Evolutionary conservation across 2,329 filamentous ascomycete genomes (phyloP).

Genomic region (Colletotrichum chrysophilum): DNA sequence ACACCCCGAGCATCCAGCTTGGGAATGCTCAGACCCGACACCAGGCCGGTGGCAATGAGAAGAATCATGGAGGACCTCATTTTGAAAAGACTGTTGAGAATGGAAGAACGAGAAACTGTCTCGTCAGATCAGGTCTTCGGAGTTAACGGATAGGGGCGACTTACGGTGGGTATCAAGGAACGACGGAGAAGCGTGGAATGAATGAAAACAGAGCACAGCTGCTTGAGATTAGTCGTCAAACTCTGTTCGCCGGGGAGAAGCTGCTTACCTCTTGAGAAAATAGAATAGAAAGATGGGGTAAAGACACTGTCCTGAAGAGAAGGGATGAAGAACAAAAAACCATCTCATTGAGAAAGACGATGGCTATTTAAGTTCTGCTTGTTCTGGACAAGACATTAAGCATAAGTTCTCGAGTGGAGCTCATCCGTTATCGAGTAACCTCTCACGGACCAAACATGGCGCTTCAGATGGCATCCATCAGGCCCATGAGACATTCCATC

Average conservation of each 20-base stretch:
- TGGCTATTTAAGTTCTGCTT: conserved; percentile 7
- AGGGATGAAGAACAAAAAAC: conserved; percentile 9
- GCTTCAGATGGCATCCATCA: conserved; percentile 11
- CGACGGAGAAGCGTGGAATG: conserved; percentile 14
- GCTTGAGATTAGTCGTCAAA: not conserved
- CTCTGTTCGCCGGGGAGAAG: not conserved
- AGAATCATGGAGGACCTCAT: conserved; percentile 34
- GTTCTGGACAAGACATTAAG: not conserved
- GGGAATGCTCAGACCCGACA: conserved; percentile 31
- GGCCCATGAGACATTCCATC: conserved; percentile 7
- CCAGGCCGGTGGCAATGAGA: conserved; percentile 33
- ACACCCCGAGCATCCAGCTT: conserved; percentile 4
- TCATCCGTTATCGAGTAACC: not conserved
- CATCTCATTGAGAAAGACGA: not conserved
- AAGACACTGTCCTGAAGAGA: conserved; percentile 12
- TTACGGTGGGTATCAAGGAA: conserved; percentile 19
- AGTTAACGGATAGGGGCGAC: not conserved
- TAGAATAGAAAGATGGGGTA: conserved; percentile 10
- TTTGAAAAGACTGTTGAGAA: conserved; percentile 18
- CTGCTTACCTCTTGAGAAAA: conserved; percentile 11
- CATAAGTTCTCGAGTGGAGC: conserved; percentile 4
- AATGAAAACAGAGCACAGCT: conserved; percentile 35
- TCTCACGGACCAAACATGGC: not conserved
- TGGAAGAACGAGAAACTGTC: not conserved
- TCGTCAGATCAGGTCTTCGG: not conserved